phyloP scores from a whole-genome alignment of 2,329 filamentous ascomycete species.

The Neonectria neomacrospora region DNA sequence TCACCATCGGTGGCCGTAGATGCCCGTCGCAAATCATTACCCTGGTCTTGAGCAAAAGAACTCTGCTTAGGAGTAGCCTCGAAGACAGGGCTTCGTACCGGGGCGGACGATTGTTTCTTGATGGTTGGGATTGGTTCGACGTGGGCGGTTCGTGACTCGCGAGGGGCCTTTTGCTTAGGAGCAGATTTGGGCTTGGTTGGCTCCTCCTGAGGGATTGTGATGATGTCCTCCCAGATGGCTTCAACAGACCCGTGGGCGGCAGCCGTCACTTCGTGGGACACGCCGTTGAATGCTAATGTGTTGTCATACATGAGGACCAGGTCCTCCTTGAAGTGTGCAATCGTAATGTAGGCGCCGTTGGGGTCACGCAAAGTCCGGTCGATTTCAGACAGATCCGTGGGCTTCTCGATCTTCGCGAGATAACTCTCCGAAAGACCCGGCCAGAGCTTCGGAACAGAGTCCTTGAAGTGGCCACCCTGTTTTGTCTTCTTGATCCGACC shows the following conservation, averaged over 20 bases:
- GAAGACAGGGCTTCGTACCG: conserved; percentile 45
- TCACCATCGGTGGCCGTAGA: conserved; percentile 80
- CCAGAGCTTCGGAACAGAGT: conserved; percentile 81
- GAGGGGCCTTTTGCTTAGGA: conserved; percentile 53
- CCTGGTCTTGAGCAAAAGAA: conserved; percentile 32
- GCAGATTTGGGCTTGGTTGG: conserved; percentile 66
- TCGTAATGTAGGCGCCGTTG: conserved; percentile 67
- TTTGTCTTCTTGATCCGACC: conserved; percentile 88
- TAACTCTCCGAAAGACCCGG: conserved; percentile 81
- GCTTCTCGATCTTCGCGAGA: conserved; percentile 73
- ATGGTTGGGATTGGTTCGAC: conserved; percentile 36
- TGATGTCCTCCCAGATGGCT: conserved; percentile 59
- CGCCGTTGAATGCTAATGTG: conserved; percentile 86
- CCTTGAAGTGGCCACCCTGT: conserved; percentile 78
- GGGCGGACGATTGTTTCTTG: conserved; percentile 47
- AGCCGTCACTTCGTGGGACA: conserved; percentile 76
- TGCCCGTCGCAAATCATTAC: conserved; percentile 71
- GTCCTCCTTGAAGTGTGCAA: conserved; percentile 80
- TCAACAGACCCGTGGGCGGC: conserved; percentile 67
- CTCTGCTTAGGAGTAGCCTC: conserved; percentile 37
- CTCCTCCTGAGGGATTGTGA: conserved; percentile 61
- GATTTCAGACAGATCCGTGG: conserved; percentile 87
- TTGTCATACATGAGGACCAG: conserved; percentile 84
- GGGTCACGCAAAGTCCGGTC: conserved; percentile 81
- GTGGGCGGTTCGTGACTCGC: conserved; percentile 48